Evolutionary conservation across 768 basidiomycete genomes (phyloP).

Genomic region (Boletus pseudo-olivaceus): DNA sequence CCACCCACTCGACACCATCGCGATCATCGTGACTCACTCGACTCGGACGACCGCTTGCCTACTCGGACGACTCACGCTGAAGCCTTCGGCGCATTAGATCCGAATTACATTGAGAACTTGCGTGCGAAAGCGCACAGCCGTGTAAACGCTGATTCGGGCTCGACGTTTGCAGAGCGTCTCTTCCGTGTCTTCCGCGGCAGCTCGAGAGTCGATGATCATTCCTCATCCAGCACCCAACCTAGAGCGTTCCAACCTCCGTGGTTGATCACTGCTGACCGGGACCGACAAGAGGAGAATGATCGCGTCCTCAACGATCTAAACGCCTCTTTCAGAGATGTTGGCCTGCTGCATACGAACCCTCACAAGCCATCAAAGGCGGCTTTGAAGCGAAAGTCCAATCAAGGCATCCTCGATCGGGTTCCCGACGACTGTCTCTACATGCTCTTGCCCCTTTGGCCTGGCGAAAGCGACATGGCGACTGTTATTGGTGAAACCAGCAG

Average conservation of each 20-base stretch:
- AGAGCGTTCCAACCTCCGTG: slow-evolving; percentile 50
- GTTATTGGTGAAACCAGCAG: slow-evolving; percentile 19
- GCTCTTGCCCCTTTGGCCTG: slow-evolving; percentile 83
- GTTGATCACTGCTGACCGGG: slow-evolving; percentile 61
- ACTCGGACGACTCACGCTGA: slow-evolving; percentile 60
- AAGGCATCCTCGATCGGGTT: slow-evolving; percentile 56
- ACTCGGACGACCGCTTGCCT: slow-evolving; percentile 29
- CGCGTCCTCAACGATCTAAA: slow-evolving; percentile 67
- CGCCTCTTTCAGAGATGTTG: slow-evolving; percentile 77
- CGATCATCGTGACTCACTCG: slow-evolving; percentile 26
- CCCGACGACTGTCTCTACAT: slow-evolving; percentile 73
- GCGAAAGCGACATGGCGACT: slow-evolving; percentile 57
- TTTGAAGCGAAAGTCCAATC: slow-evolving; percentile 17
- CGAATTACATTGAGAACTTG: slow-evolving; percentile 47
- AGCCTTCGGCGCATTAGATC: slow-evolving; percentile 57
- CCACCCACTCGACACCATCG: slow-evolving; percentile 11
- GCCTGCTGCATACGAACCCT: slow-evolving; percentile 58
- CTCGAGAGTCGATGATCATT: slow-evolving; percentile 23
- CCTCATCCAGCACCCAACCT: slow-evolving; percentile 25
- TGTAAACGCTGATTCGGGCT: slow-evolving; percentile 17
- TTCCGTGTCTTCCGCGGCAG: slow-evolving; percentile 19
- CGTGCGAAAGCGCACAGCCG: slow-evolving; percentile 32
- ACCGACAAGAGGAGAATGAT: slow-evolving; percentile 64
- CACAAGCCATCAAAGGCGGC: slow-evolving; percentile 26
- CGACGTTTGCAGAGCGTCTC: slow-evolving; percentile 21